Conservation (phyloP, 306 rosid species). For the Cicer yamashitae region DNA sequence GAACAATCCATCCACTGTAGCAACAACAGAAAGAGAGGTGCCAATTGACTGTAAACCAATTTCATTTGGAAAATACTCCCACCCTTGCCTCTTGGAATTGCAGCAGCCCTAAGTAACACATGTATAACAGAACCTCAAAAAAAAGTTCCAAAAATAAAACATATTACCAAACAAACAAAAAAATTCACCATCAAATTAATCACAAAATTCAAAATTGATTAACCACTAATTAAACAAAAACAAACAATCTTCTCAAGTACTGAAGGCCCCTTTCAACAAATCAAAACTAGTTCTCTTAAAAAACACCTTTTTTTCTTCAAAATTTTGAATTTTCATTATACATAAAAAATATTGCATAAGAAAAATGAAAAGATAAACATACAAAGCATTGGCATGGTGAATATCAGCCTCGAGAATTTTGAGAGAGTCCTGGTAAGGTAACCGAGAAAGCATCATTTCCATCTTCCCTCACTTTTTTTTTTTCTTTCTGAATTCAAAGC, state of each 20-base stretch:
- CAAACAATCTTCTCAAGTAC: neutral
- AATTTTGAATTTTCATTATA: neutral
- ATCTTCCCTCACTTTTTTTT: slow-evolving; percentile 35
- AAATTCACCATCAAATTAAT: slow-evolving; percentile 25
- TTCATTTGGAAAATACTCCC: slow-evolving; percentile 81
- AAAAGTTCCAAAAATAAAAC: neutral
- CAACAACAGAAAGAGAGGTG: slow-evolving; percentile 76
- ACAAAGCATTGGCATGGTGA: slow-evolving; percentile 94
- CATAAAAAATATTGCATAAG: neutral
- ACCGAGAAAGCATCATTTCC: slow-evolving; percentile 72
- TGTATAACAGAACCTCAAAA: slow-evolving; percentile 39
- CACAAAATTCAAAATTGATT: slow-evolving; percentile 5
- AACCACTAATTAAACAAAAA: neutral
- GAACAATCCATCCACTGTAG: slow-evolving; percentile 91
- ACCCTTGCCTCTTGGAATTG: slow-evolving; percentile 82
- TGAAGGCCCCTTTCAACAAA: slow-evolving; percentile 6
- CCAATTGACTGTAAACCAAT: slow-evolving; percentile 80
- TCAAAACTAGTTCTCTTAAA: too few relatives aligned
- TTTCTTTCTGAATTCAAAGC: neutral
- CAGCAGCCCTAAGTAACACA: slow-evolving; percentile 68
- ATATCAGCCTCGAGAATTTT: slow-evolving; percentile 87
- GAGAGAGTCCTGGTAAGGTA: slow-evolving; percentile 78
- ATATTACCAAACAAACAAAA: slow-evolving; percentile 2
- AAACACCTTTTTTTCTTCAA: neutral
- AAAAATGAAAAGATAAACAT: slow-evolving; percentile 34